A percentile compares a stretch with the other conserved stretches of the same genome.
phyloP scores from a whole-genome alignment of 2,329 filamentous ascomycete genomes.

The Hypomyces rosellus region DNA sequence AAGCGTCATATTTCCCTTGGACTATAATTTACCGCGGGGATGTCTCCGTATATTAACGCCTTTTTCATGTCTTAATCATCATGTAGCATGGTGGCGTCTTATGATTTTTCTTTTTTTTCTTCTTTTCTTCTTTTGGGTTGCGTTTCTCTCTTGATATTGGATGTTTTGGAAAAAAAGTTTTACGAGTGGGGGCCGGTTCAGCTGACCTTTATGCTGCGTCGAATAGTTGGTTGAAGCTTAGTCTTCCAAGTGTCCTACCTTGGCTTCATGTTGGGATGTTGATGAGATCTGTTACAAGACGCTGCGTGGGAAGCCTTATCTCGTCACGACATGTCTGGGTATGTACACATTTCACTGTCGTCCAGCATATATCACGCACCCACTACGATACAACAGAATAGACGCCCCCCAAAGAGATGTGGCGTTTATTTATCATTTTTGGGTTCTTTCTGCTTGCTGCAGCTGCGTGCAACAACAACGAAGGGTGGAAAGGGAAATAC shows the following conservation, averaged over 20 bases:
- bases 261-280: background rate
- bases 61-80: conserved; percentile 24
- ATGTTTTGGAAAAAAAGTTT: conserved; percentile 16
- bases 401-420: too few species aligned
- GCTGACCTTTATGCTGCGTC: background rate
- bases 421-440: too few species aligned
- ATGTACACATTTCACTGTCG: too few species aligned
- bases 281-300: too few species aligned
- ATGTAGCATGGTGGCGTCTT: conserved; percentile 33
- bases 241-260: conserved; percentile 6
- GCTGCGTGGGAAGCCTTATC: too few species aligned
- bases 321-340: too few species aligned
- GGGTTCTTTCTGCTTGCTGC: too few species aligned
- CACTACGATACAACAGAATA: too few species aligned
- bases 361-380: too few species aligned
- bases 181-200: conserved; percentile 2
- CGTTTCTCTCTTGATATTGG: conserved; percentile 16
- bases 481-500: conserved; percentile 1
- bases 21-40: too few species aligned
- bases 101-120: conserved; percentile 18
- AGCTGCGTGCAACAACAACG: too few species aligned
- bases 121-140: conserved; percentile 10
- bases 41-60: conserved; percentile 15
- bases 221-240: conserved; percentile 4
- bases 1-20: background rate